Evolutionary conservation across 192 early-diverging fungal genomes (phyloP), one percentile per base, ranked within the genome.

Genomic region (Funneliformis mosseae): DNA sequence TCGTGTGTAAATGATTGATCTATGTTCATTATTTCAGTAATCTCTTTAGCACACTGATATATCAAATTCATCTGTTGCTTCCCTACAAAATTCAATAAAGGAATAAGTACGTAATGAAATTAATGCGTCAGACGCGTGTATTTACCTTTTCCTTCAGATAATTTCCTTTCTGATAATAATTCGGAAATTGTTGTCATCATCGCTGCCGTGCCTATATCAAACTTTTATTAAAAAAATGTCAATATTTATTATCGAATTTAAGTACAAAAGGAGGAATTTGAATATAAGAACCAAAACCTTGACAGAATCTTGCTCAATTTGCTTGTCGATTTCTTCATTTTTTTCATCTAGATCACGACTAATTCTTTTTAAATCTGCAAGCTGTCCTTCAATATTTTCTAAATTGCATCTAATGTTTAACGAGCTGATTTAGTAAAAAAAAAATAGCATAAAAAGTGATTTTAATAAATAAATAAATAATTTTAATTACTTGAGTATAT

Each of bases 11-110:
- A 72, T 50, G 11, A 39, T 18, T 69, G 50, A 60, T 79, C 78
- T 18, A 28, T 16, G 14, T 71, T 46, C 7, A 72, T 25, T 41
- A 79, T 48, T 42, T 79, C 78, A 21, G 41, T 8, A 11, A 79
- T 33, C 38, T 60, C 78, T 60, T 69, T 50, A 14, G 67, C 33
- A 10, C 67, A 79, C 42, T 79, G 78, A 71, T 38, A 79, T 42
- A 79, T 71, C 23, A 71, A 79, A 43, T 71, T 79, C 28, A 50
- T 79, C n/a, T 16, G 25, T 21, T 64, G n/a, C 7, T 71, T 16
- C 38, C 27, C 60, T 68, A 45, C n/a, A 3, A 27, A 27, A 16
- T 60, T 28, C 25, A 75, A 74, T 41, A 43, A 16, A 70, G 39
- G 12, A 27, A 21, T 16, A 60, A 38, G n/a, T 33, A 60, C 8